A percentile compares a stretch with the other conserved stretches of the same genome.
Evolutionary conservation across 1,139 yeast genomes (phyloP).

Genomic region (Candida pseudoviswanathii): DNA sequence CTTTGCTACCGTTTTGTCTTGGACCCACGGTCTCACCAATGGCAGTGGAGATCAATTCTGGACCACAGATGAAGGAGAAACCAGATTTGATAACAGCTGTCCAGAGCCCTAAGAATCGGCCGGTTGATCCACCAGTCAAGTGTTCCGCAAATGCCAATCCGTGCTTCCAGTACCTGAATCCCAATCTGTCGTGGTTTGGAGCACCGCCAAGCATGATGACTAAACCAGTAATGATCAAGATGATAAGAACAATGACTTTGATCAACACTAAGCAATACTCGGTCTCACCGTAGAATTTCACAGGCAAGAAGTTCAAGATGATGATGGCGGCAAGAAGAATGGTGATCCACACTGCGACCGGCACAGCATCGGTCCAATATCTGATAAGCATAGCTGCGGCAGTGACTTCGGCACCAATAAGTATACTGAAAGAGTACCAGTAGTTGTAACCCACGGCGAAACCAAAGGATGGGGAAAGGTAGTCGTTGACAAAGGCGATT

Average conservation of each 20-base stretch:
- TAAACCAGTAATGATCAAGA: slow-evolving; percentile 44
- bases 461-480: slow-evolving; percentile 38
- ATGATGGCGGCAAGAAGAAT: slow-evolving; percentile 45
- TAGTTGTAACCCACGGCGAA: slow-evolving; percentile 53
- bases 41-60: slow-evolving; percentile 40
- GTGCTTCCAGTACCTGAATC: slow-evolving; percentile 65
- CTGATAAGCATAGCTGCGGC: slow-evolving; percentile 55
- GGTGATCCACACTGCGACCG: slow-evolving; percentile 58
- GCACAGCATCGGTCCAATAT: slow-evolving; percentile 58
- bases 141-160: slow-evolving; percentile 53
- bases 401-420: slow-evolving; percentile 52
- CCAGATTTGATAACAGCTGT: slow-evolving; percentile 42
- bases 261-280: slow-evolving; percentile 69
- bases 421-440: slow-evolving; percentile 51
- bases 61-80: slow-evolving; percentile 42
- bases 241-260: slow-evolving; percentile 42
- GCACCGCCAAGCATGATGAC: slow-evolving; percentile 53
- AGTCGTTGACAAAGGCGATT: slow-evolving; percentile 39
- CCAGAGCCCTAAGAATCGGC: slow-evolving; percentile 47
- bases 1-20: slow-evolving; percentile 47
- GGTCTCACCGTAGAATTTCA: slow-evolving; percentile 61
- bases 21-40: slow-evolving; percentile 50
- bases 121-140: slow-evolving; percentile 57
- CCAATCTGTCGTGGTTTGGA: slow-evolving; percentile 60
- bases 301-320: slow-evolving; percentile 45